These are phyloP conservation scores for Trypanosoma caninum DNA, from an alignment of 208 protist species.

Conservation along the genomic window DNA sequence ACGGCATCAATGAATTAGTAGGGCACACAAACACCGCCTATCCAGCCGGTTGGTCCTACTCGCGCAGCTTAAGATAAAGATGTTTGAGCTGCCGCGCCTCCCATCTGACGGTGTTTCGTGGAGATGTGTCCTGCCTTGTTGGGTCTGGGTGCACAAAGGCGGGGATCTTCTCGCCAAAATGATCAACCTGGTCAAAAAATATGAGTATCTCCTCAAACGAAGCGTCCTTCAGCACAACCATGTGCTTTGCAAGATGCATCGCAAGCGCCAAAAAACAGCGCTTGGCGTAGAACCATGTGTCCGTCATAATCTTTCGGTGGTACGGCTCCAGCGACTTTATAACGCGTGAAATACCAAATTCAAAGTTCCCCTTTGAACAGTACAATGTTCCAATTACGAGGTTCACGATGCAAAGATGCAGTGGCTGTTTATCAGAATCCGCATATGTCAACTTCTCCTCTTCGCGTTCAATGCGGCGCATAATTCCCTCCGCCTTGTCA, in stretches of 20 bases:
- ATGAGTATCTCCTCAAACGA: slow-evolving; percentile 91
- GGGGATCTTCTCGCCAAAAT: slow-evolving; percentile 89
- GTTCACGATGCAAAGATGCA: slow-evolving; percentile 98
- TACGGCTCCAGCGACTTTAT: slow-evolving; percentile 97
- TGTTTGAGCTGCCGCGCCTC: slow-evolving; percentile 93
- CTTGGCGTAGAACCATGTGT: slow-evolving; percentile 98
- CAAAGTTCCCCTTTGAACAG: slow-evolving; percentile 97
- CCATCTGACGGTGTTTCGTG: slow-evolving; percentile 89
- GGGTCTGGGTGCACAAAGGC: slow-evolving; percentile 86
- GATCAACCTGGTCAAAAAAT: slow-evolving; percentile 94
- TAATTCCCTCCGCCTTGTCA: slow-evolving; percentile 96
- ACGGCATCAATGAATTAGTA: not conserved
- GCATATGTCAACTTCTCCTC: slow-evolving; percentile 89
- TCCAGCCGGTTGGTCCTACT: slow-evolving; percentile 21
- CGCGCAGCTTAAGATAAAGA: slow-evolving; percentile 80
- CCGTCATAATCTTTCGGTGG: slow-evolving; percentile 95
- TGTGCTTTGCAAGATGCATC: slow-evolving; percentile 97
- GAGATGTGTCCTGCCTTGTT: slow-evolving; percentile 79
- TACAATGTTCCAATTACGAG: slow-evolving; percentile 99
- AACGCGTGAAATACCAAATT: slow-evolving; percentile 97
- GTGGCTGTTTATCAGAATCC: slow-evolving; percentile 89
- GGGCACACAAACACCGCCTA: not conserved
- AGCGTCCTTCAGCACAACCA: slow-evolving; percentile 94
- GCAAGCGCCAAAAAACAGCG: slow-evolving; percentile 93
- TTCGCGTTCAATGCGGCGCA: slow-evolving; percentile 95